Evolutionary conservation across 345 rosid genomes (phyloP), one percentile per base, ranked within the genome.

Genomic region (Triadica sebifera): DNA sequence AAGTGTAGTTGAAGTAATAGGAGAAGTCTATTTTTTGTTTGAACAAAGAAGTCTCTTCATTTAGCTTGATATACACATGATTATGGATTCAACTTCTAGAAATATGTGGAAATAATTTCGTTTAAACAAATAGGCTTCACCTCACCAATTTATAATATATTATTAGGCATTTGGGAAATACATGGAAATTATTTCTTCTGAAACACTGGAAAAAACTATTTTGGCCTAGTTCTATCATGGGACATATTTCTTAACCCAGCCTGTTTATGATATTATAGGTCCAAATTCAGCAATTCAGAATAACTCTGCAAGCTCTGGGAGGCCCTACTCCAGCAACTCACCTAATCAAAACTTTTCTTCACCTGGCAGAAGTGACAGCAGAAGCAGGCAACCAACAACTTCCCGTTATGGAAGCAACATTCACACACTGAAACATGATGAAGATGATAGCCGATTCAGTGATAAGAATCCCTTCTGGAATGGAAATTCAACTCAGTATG

Each of bases 401-500:
- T 86, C 97, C 5, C 65, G 53, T 51, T 79, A 71, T 38, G 91
- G 98, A 60, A 88, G 89, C 83, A 91, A 94, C 74, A 89, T 94
- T 74, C 97, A 87, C 81, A 92, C 90, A 0, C 83, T 94, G 73
- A 94, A 78, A 71, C 97, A 62, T 3, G 89, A 91, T 38, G 96
- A 88, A 65, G 88, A 94, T 71, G 97, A 90, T 63, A 49, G 67
- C 29, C 83, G 74, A n/a, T 89, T 88, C 75, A 79, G 62, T 22
- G 96, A 77, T 49, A 86, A 90, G 74, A 93, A 93, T 69, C 39
- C 93, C 37, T 93, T 86, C 75, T 90, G 98, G 98, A 93, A 93
- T 55, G 98, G 97, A 76, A 93, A 93, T 72, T 91, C 97, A 4
- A 91, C 98, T 15, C 87, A 93, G 75, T 93, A 87, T 52, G 97